Base-by-base conservation (phyloP, 1,284 basidiomycete species). In the Moesziomyces sp. region DNA sequence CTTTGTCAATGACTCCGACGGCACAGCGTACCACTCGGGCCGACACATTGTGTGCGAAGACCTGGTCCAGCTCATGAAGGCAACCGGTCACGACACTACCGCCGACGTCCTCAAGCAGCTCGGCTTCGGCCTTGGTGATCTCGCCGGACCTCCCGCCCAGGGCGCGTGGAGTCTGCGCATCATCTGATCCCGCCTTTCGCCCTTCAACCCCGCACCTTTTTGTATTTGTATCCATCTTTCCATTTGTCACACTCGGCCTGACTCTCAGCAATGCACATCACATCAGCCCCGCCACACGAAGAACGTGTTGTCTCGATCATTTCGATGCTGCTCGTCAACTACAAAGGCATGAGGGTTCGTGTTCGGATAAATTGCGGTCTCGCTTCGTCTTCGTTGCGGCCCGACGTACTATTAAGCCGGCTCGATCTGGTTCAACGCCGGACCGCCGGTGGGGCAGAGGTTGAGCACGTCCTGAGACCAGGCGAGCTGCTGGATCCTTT, bases 1-100 rank as follows among this genome's bases (percentile, higher is more conserved):
- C 47, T 80, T 84, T 58, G 76, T 84, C 47, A 78, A 81, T 16
- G 78, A 64, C 8, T 59, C 62, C 14, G 80, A 83, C 52, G 82
- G 82, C 9, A 76, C 74, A 1, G 78, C 75, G 3, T 84, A 78
- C 52, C 75, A 79, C 46, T 78, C 81, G 1, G 78, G 75, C 3
- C 58, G 78, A 11, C 76, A 78, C 48, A 58, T 83, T 28, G 64
- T 76, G 52, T 66, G 56, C 59, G 75, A 81, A 45, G 77, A 77
- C 42, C 52, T 79, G 18, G 75, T 77, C 11, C 67, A 75, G 34
- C 60, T 81, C 13, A 74, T 80, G 60, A 65, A 72, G 49, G 74
- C 74, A 0, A 76, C 78, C 2, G 76, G 71, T 19, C 74, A 78
- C 53, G 64, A 63, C 9, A 68, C 74, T 5, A 74, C 63, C 4